Evolutionary conservation across 2,329 filamentous ascomycete species (phyloP), one percentile per base, ranked within the genome.

Genomic region (Diplodia scrobiculata): DNA sequence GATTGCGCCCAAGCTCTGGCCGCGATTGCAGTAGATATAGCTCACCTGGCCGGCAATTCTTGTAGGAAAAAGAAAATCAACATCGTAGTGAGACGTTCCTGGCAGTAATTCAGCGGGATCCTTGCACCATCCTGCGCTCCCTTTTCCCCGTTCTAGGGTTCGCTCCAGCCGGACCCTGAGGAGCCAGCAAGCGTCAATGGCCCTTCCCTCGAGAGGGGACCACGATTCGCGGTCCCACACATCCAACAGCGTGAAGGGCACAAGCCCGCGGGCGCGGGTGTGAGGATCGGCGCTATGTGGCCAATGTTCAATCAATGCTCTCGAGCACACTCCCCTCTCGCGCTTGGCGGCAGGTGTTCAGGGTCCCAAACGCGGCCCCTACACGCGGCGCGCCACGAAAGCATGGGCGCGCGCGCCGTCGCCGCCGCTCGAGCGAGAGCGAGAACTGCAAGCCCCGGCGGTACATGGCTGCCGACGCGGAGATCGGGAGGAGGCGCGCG

Each of bases 341-440:
- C 36, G 3, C 41, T 45, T 45, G 41, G 41, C 41, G 41, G 41
- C 41, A 45, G 17, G 41, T 45, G 41, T 29, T 36, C 45, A 62
- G 58, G 58, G 58, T 62, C 45, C 45, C 45, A 21, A 50, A 62
- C 58, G 51, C 19, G 58, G 58, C 58, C 58, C 58, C 41, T 50
- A 36, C 58, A 25, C 38, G 25, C 58, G 38, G 21, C 36, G 36
- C 55, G 55, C 38, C 25, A 60, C 38, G 55, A 32, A 47, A 47
- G 52, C 19, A 53, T 29, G 50, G 27, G 52, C 29, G n/a, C 54
- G 29, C 38, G 14, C 21, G 21, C 36, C 7, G 19, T 19, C 54
- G 54, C 36, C 34, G n/a, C n/a, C 34, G 21, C 54, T 45, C 19
- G 51, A 27, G 13, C 50, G 52, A n/a, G 5, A 25, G 25, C 25